Evolutionary conservation across 2,329 filamentous ascomycete genomes (phyloP).

Genomic region (Aureobasidium sp.): DNA sequence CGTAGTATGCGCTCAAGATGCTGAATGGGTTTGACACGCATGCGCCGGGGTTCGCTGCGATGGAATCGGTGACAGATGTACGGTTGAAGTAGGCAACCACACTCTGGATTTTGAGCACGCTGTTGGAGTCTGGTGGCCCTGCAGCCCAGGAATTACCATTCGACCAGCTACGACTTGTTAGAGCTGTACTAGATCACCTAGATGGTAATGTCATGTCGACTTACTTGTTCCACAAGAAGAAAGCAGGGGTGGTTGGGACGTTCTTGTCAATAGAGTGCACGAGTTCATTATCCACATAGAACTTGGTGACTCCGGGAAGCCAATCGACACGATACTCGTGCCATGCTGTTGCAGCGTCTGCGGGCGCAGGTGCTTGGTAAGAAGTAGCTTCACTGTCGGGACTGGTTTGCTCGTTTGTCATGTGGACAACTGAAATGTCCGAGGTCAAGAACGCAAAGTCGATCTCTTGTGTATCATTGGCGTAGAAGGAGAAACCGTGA

Average conservation of each 20-base stretch:
- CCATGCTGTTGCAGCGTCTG: conserved; percentile 58
- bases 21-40: not conserved
- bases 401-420: conserved; percentile 57
- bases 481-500: conserved; percentile 75
- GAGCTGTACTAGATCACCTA: no score
- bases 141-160: conserved; percentile 63
- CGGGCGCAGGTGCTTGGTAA: conserved; percentile 55
- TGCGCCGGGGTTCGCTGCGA: not conserved
- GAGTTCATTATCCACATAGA: conserved; percentile 58
- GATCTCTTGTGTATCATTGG: conserved; percentile 72
- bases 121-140: conserved; percentile 59
- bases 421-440: conserved; percentile 27
- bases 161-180: no score
- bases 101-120: conserved; percentile 58
- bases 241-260: conserved; percentile 52
- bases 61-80: not conserved
- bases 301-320: conserved; percentile 53
- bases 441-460: conserved; percentile 54
- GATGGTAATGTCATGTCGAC: no score
- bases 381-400: conserved; percentile 50
- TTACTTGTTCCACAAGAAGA: conserved; percentile 63
- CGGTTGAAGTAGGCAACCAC: conserved; percentile 56
- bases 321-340: conserved; percentile 80
- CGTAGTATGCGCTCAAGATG: not conserved
- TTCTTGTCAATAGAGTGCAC: conserved; percentile 47